A percentile compares a stretch with the other conserved stretches of the same genome.
Conservation (phyloP, 202 grass and related monocot genomes). For the Setaria italica region DNA sequence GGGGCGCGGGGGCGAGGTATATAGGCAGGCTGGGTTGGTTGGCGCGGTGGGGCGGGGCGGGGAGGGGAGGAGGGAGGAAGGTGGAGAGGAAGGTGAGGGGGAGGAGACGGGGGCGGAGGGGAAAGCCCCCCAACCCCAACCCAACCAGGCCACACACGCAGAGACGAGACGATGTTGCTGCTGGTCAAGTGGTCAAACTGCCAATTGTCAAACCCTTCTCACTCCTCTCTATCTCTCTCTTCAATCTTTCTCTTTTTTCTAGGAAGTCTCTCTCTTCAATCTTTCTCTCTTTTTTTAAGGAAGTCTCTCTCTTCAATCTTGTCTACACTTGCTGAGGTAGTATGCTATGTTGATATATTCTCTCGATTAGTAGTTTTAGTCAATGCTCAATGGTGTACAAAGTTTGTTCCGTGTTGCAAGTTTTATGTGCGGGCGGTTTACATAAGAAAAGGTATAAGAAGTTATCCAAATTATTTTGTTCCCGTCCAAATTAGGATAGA, state of each 20-base stretch:
- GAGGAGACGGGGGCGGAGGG: background rate
- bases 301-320: background rate
- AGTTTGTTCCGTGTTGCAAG: no score
- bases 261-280: no score
- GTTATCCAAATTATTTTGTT: no score
- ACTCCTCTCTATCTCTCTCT: background rate
- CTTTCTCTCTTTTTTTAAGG: no score
- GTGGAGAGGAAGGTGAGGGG: constrained; percentile 64
- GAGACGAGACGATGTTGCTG: background rate
- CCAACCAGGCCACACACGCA: background rate
- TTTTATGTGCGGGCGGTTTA: no score
- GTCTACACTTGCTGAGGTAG: background rate
- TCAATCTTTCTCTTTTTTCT: background rate
- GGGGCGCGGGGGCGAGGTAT: constrained; percentile 26
- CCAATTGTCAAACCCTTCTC: constrained; percentile 49
- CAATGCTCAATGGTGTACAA: no score
- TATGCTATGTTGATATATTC: no score
- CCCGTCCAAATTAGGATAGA: no score
- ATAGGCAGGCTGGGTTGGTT: constrained; percentile 35
- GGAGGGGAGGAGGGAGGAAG: constrained; percentile 52
- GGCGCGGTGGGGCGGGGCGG: constrained; percentile 36
- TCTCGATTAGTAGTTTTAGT: no score
- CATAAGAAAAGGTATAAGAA: no score
- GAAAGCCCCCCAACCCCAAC: background rate
- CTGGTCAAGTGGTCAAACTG: constrained; percentile 54